These are phyloP conservation scores for Prunus campanulata DNA, from an alignment of 306 rosid genomes.

Conservation along the genomic window DNA sequence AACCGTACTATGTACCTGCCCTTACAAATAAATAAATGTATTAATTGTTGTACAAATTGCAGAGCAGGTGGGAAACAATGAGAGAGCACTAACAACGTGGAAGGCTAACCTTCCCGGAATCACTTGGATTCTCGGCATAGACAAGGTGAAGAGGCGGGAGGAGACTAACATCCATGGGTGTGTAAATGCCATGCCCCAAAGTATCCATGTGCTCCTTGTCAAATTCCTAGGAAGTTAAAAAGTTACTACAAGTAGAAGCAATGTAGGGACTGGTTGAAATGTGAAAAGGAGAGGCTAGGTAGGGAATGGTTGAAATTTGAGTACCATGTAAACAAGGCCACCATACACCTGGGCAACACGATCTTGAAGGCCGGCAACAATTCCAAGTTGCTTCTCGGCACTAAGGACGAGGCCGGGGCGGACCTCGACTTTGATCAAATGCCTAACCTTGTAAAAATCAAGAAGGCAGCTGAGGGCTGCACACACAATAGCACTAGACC, in stretches of 20 bases:
- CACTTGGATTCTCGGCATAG: conserved; percentile 88
- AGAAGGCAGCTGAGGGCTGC: conserved; percentile 84
- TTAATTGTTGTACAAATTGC: not conserved
- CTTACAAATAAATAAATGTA: not conserved
- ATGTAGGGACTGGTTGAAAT: not conserved
- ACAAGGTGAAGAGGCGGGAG: conserved; percentile 82
- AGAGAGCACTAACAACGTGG: not conserved
- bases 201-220: conserved; percentile 71
- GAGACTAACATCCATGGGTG: conserved; percentile 70
- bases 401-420: conserved; percentile 77
- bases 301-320: not conserved
- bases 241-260: not conserved
- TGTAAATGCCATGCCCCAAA: conserved; percentile 69
- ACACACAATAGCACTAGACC: conserved; percentile 88
- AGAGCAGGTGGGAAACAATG: not conserved
- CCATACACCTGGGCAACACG: conserved; percentile 92
- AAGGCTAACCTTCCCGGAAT: conserved; percentile 85
- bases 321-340: conserved; percentile 86
- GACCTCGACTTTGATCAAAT: conserved; percentile 55
- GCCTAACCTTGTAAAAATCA: conserved; percentile 77
- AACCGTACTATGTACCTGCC: conserved; percentile 83
- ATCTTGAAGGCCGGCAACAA: conserved; percentile 95
- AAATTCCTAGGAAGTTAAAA: conserved; percentile 52
- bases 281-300: not conserved
- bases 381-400: conserved; percentile 90